phyloP scores from a whole-genome alignment of 805 yeast species.

The Kodamaea leandrae region DNA sequence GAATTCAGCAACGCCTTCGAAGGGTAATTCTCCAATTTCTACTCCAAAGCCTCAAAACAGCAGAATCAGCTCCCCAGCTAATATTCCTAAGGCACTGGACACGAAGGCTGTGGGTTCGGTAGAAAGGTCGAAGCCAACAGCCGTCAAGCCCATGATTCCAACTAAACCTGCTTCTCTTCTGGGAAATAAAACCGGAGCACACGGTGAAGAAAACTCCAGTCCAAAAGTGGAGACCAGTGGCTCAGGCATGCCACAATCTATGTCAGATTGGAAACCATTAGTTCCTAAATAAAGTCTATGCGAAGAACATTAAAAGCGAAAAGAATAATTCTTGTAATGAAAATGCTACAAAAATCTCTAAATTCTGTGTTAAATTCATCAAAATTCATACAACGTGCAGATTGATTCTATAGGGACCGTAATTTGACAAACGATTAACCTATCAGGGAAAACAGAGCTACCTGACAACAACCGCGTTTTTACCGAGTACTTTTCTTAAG shows the following conservation, averaged over 20 bases:
- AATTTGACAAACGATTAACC: too few species aligned
- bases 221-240: conserved; percentile 2
- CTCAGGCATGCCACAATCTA: conserved; percentile 13
- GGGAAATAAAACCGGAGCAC: conserved; percentile 14
- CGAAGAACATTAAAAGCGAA: neutral
- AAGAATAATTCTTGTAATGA: neutral
- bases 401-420: too few species aligned
- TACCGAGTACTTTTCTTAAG: too few species aligned
- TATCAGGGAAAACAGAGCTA: too few species aligned
- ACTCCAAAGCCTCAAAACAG: conserved; percentile 21
- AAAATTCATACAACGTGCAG: too few species aligned
- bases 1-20: conserved; percentile 13
- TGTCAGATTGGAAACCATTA: conserved; percentile 53
- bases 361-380: too few species aligned
- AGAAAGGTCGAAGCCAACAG: neutral
- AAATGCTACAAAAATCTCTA: neutral
- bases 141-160: conserved; percentile 34
- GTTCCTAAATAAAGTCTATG: conserved; percentile 38
- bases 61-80: conserved; percentile 16
- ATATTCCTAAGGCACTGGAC: conserved; percentile 4
- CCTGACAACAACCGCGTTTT: too few species aligned
- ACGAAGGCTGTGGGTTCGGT: conserved; percentile 2
- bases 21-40: conserved; percentile 18
- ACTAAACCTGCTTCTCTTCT: conserved; percentile 32
- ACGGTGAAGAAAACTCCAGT: neutral